Evolutionary conservation across 1,284 basidiomycete species (phyloP).

Genomic region (Rhodotorula sp.): DNA sequence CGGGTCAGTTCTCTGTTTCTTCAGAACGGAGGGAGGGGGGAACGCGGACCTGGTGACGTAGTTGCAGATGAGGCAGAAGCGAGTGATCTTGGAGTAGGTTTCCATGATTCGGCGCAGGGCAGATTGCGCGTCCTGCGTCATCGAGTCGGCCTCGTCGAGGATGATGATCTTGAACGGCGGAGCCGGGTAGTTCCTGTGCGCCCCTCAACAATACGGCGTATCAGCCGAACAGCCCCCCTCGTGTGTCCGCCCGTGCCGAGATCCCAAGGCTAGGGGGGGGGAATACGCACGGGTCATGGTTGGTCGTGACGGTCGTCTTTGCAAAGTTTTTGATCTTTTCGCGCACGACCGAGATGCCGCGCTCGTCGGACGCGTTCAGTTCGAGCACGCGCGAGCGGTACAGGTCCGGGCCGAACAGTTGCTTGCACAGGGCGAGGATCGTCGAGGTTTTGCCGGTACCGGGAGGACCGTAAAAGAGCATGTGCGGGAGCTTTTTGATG

Average conservation of each 20-base stretch:
- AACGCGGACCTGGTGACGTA: constrained; percentile 85
- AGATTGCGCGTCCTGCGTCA: constrained; percentile 99
- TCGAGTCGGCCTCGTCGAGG: constrained; percentile 97
- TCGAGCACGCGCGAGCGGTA: constrained; percentile 92
- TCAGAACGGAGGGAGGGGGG: constrained; percentile 6
- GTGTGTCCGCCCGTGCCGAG: neutral
- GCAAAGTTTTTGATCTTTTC: constrained; percentile 99
- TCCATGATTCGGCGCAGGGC: constrained; percentile 98
- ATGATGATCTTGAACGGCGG: constrained; percentile 99
- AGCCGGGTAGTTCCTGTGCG: constrained; percentile 68
- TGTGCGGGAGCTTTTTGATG: constrained; percentile 97
- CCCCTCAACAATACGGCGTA: too few species aligned
- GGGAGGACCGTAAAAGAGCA: constrained; percentile 99
- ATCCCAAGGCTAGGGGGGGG: too few species aligned
- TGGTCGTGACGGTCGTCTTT: constrained; percentile 54
- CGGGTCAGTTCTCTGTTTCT: neutral
- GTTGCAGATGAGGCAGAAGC: constrained; percentile 98
- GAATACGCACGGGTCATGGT: constrained; percentile 35
- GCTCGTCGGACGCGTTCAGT: constrained; percentile 98
- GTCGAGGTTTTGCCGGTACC: constrained; percentile 99
- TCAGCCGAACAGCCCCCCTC: neutral
- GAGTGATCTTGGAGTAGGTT: constrained; percentile 90
- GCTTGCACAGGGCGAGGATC: constrained; percentile 88
- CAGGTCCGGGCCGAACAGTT: constrained; percentile 95
- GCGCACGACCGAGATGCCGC: constrained; percentile 92